These are phyloP conservation scores for Talaromyces adpressus DNA, from an alignment of 495 filamentous ascomycete species.

Conservation along the genomic window DNA sequence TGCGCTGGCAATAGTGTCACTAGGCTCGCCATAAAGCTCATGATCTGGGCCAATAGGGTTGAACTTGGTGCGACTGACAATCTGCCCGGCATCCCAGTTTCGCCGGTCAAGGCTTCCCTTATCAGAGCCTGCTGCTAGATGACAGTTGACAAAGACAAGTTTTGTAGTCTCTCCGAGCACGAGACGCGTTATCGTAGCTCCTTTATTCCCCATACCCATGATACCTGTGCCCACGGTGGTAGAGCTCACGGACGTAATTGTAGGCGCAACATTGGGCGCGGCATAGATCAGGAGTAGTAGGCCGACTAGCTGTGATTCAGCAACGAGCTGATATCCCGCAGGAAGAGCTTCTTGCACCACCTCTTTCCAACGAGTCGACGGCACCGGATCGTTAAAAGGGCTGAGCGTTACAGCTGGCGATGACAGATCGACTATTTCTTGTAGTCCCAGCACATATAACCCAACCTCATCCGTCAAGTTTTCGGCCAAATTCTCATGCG, in stretches of 20 bases:
- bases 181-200: slow-evolving; percentile 73
- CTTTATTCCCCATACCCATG: slow-evolving; percentile 94
- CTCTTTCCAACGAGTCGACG: slow-evolving; percentile 71
- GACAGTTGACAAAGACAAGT: slow-evolving; percentile 82
- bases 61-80: slow-evolving; percentile 66
- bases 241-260: slow-evolving; percentile 69
- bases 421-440: slow-evolving; percentile 85
- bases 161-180: slow-evolving; percentile 86
- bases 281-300: slow-evolving; percentile 81
- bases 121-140: slow-evolving; percentile 81
- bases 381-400: slow-evolving; percentile 64
- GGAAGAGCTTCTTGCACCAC: slow-evolving; percentile 67
- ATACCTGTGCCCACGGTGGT: slow-evolving; percentile 78
- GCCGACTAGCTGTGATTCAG: slow-evolving; percentile 79
- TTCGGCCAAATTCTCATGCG: slow-evolving; percentile 20
- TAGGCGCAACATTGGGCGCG: slow-evolving; percentile 62
- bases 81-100: slow-evolving; percentile 84
- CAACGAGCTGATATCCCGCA: slow-evolving; percentile 64
- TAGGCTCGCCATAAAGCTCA: slow-evolving; percentile 35
- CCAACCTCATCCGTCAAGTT: slow-evolving; percentile 52
- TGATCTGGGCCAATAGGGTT: slow-evolving; percentile 56
- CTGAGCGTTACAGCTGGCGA: slow-evolving; percentile 56
- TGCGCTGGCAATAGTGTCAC: slow-evolving; percentile 75
- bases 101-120: slow-evolving; percentile 69
- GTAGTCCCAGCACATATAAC: slow-evolving; percentile 83